Evolutionary conservation across 768 basidiomycete species (phyloP), one percentile per base, ranked within the genome.

Genomic region (Kwoniella dejecticola): DNA sequence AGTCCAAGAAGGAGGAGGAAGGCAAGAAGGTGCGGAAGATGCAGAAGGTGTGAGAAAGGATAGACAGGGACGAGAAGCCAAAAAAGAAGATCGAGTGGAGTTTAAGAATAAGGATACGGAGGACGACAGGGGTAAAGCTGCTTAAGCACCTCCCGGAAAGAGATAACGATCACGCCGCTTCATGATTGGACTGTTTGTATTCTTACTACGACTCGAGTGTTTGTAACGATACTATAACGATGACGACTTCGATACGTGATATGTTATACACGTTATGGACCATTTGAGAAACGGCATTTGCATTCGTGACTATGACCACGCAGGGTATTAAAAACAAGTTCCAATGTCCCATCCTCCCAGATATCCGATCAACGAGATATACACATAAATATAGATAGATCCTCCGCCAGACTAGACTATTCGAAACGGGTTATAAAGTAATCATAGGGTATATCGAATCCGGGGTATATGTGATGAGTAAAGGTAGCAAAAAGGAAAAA

Each of bases 301-400:
- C 19, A 19, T 42, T 42, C 41, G 19, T 42, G 19, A 15, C 21
- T 17, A 31, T 42, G 19, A 15, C 21, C 17, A 31, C 30, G 19
- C 48, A 31, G 30, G 48, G 48, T 50, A 50, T 50, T 48, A 48
- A 15, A 8, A 48, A 50, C 13, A 7, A 50, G 27, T 29, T 15
- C 21, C 27, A 49, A 19, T 50, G 46, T 47, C 46, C 46, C 46
- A 44, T 44, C 41, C 23, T 17, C 17, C 6, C 19, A 8, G 17
- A 42, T 50, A 50, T 50, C 48, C 48, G 48, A 50, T 50, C 48
- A 50, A 50, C 48, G 48, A 24, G 48, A 50, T 50, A 50, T 50
- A 50, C 7, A 50, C 23, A 48, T 19, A 42, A 11, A n/a, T n/a
- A n/a, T n/a, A n/a, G n/a, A n/a, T n/a, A 42, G 41, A 42, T 48